Evolutionary conservation across 192 early-diverging fungal genomes (phyloP), one percentile per base, ranked within the genome.

Genomic region (Coemansia reversa): DNA sequence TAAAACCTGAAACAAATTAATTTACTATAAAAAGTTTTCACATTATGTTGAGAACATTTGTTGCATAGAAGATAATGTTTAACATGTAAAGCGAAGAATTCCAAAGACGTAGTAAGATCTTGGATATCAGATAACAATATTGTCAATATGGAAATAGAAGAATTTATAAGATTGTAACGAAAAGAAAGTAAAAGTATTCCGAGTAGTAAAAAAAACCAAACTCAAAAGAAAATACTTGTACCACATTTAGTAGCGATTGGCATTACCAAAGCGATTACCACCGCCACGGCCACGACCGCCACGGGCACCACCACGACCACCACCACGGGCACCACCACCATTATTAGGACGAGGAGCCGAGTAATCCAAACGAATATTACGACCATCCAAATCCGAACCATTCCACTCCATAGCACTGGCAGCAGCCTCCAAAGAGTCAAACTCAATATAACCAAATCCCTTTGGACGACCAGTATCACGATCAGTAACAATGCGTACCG

Each of bases 381-480:
- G 92, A 53, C 93, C 94, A 28, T 86, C 84, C 20, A 95, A 78
- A 30, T 92, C 87, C 7, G 74, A 62, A 62, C 88, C 90, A 72
- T 95, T 92, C 84, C 91, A 84, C 60, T 87, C 83, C 52, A 97
- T 92, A n/a, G 96, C 96, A 63, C 88, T 92, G n/a, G 88, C 88
- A n/a, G 96, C 92, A 14, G 91, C 94, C 61, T 96, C 93, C 16
- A 90, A 57, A 55, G 89, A 86, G 32, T 89, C 87, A 74, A 99
- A 99, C 86, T 99, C 95, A 50, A 94, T 87, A 82, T 99, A 97
- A 29, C 94, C 95, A 69, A 91, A 99, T 54, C 97, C 97, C 78
- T 97, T 97, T 63, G 89, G 86, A 69, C 89, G 87, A 47, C 90
- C 90, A 42, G 79, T 85, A 30, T 92, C 90, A 54, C 81, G 87